phyloP scores from a whole-genome alignment of 1,284 basidiomycete species.

The Exobasidium rhododendri region DNA sequence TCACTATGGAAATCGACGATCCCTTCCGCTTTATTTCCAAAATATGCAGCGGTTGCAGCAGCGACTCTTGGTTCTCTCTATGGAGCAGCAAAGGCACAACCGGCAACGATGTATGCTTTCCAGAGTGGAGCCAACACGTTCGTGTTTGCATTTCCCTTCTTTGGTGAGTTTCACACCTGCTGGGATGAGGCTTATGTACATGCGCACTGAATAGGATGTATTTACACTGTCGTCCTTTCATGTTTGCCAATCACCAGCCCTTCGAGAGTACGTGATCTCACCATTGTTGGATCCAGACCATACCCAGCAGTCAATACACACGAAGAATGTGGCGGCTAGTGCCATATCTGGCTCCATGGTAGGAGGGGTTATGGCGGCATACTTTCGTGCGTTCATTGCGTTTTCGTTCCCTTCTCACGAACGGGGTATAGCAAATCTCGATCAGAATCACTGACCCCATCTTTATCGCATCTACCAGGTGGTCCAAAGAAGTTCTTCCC shows the following conservation, averaged over 20 bases:
- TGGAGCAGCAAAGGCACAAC: slow-evolving; percentile 9
- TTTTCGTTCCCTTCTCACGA: no score
- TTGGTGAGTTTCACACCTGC: slow-evolving; percentile 6
- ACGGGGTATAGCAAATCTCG: no score
- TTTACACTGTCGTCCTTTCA: no score
- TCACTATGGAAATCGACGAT: no score
- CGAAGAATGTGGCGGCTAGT: not conserved
- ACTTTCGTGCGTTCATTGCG: slow-evolving; percentile 9
- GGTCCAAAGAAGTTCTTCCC: not conserved
- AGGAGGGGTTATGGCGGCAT: not conserved
- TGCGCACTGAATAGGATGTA: no score
- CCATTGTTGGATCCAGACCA: not conserved
- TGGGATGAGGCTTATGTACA: no score
- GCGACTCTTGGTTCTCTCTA: slow-evolving; percentile 1
- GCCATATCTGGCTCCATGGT: slow-evolving; percentile 1
- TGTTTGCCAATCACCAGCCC: slow-evolving; percentile 3
- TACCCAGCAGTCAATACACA: not conserved
- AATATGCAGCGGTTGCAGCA: not conserved
- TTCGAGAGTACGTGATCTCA: slow-evolving; percentile 3
- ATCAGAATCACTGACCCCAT: no score
- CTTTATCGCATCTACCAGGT: no score
- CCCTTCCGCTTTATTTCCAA: not conserved
- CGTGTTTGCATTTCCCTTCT: slow-evolving; percentile 10
- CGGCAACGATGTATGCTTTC: not conserved
- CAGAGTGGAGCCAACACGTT: slow-evolving; percentile 1